Percentiles rank a stretch among this genome's conserved stretches.
phyloP scores from a whole-genome alignment of 2,329 filamentous ascomycete species.

The Monosporascus sp. region DNA sequence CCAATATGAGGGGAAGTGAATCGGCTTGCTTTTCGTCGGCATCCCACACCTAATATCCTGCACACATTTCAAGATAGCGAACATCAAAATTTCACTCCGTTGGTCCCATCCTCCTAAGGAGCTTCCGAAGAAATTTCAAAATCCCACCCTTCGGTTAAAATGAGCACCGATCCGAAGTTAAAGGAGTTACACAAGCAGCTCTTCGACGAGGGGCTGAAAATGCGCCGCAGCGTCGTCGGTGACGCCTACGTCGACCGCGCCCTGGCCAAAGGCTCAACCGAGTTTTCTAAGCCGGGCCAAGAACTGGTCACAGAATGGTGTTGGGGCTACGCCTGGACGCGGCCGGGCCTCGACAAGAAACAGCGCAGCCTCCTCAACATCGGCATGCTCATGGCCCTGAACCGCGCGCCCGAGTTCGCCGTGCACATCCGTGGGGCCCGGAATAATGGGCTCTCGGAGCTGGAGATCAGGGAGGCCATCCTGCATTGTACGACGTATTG shows the following conservation, averaged over 20 bases:
- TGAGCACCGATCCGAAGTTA: conserved; percentile 21
- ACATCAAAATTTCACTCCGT: too few species aligned
- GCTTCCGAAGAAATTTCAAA: neutral
- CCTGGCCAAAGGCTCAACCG: conserved; percentile 48
- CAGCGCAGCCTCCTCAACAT: conserved; percentile 59
- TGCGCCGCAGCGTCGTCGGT: conserved; percentile 57
- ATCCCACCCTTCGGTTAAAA: conserved; percentile 1
- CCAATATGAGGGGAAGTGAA: too few species aligned
- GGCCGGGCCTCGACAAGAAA: conserved; percentile 56
- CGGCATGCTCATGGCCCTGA: conserved; percentile 54
- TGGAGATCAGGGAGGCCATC: conserved; percentile 58
- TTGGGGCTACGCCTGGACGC: conserved; percentile 61
- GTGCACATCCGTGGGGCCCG: conserved; percentile 58
- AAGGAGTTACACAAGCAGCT: conserved; percentile 44
- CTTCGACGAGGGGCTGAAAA: conserved; percentile 56
- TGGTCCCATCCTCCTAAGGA: too few species aligned
- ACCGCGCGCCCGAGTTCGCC: conserved; percentile 53
- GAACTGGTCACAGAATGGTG: conserved; percentile 59
- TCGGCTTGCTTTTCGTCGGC: too few species aligned
- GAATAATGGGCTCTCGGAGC: conserved; percentile 56
- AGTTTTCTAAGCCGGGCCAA: conserved; percentile 57
- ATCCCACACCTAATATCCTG: too few species aligned
- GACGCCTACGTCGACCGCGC: conserved; percentile 55
- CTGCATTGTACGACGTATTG: conserved; percentile 41
- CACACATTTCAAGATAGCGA: too few species aligned